Evolutionary conservation across 2,329 filamentous ascomycete genomes (phyloP), one percentile per base, ranked within the genome.

Genomic region (Colletotrichum sp.): DNA sequence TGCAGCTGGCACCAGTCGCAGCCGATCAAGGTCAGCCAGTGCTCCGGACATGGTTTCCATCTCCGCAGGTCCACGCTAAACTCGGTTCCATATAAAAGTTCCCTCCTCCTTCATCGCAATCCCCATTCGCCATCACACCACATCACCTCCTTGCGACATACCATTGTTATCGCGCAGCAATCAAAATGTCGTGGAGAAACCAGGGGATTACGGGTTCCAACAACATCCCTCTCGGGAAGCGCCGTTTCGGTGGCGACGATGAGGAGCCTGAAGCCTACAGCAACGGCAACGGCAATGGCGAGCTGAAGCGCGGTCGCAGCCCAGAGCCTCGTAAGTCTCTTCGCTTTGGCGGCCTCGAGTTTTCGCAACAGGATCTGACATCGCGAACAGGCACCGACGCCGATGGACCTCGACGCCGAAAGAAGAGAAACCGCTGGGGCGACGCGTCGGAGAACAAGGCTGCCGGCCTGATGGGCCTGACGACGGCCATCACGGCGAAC

Each of bases 361-460:
- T 24, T 7, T 55, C 15, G 52, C 72, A 62, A 76, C 67, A 71
- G 71, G 28, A 72, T 85, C 83, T 84, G n/a, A 74, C 24, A 75
- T 83, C 86, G 12, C 15, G 32, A 28, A 7, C 9, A 83, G 89
- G 90, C 79, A 86, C 89, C 78, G 90, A 91, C 75, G 84, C 86
- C 67, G 96, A 98, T 86, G 96, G 95, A 75, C 92, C 94, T 78
- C 95, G 95, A 84, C 94, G 94, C 82, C 95, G 97, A 86, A 98
- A 98, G 93, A 99, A 98, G 93, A 94, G 96, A 85, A 99, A 99
- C 86, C 93, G 97, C 84, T 99, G 97, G 97, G 97, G 97, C 80
- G 96, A 99, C 86, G 95, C 95, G 77, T 94, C 95, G 71, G 97
- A 99, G 87, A 99, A 99, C 89, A 99, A 99, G 90, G 97, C 97